These are phyloP conservation scores for Emmonsia crescens DNA, from an alignment of 2,329 filamentous ascomycete species.

Conservation along the genomic window DNA sequence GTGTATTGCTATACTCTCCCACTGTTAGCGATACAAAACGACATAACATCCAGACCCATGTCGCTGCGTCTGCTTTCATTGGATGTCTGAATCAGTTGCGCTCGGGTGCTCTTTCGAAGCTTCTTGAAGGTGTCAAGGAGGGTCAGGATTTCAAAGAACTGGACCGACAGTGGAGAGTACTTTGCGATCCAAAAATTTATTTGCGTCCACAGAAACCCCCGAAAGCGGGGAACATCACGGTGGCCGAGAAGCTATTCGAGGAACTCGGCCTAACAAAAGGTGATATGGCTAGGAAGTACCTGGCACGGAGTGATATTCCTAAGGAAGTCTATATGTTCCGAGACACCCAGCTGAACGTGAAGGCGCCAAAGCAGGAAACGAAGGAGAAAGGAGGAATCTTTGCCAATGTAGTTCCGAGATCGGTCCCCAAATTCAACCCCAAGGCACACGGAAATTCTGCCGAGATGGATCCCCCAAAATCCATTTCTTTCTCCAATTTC, in stretches of 20 bases:
- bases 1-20: background rate
- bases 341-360: background rate
- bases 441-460: background rate
- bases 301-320: background rate
- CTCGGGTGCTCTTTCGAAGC: background rate
- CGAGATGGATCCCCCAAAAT: background rate
- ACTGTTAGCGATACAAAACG: background rate
- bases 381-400: background rate
- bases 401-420: background rate
- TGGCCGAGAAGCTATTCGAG: background rate
- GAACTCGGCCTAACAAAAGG: background rate
- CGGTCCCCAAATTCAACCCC: background rate
- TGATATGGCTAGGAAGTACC: background rate
- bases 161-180: background rate
- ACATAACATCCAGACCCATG: background rate
- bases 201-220: background rate
- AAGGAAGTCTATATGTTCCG: background rate
- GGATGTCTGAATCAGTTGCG: background rate
- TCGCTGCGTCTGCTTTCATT: slow-evolving; percentile 1
- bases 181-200: background rate
- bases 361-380: background rate
- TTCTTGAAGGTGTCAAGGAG: background rate
- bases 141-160: background rate
- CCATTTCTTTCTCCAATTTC: slow-evolving; percentile 1
- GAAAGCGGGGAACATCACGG: background rate